phyloP scores from a whole-genome alignment of 2,329 filamentous ascomycete species.

The Fusarium oxysporum region DNA sequence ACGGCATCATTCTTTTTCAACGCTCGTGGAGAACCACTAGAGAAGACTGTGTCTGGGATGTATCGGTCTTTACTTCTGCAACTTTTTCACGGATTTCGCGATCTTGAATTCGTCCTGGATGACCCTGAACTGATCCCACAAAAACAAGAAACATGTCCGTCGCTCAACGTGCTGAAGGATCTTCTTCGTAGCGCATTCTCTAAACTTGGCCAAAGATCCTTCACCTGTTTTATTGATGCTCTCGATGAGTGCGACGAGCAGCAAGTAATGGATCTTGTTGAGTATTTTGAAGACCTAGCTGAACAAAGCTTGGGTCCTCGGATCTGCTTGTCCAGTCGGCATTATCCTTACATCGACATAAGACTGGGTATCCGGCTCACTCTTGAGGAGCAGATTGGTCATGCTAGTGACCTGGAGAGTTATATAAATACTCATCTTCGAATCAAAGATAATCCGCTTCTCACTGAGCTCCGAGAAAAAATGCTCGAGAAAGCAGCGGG shows the following conservation, averaged over 20 bases:
- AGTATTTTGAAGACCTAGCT: slow-evolving; percentile 54
- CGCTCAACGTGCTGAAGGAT: not conserved
- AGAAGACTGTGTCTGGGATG: slow-evolving; percentile 60
- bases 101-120: slow-evolving; percentile 52
- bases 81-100: slow-evolving; percentile 52
- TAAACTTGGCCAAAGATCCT: not conserved
- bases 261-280: slow-evolving; percentile 56
- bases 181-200: not conserved
- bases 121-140: not conserved
- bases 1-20: slow-evolving; percentile 64
- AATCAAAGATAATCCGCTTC: not conserved
- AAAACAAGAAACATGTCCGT: not conserved
- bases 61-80: slow-evolving; percentile 63
- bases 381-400: slow-evolving; percentile 45
- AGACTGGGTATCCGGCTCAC: slow-evolving; percentile 41
- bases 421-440: slow-evolving; percentile 36
- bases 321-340: slow-evolving; percentile 60
- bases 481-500: slow-evolving; percentile 54
- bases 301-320: slow-evolving; percentile 48
- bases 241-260: slow-evolving; percentile 61
- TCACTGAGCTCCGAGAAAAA: slow-evolving; percentile 8
- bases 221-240: slow-evolving; percentile 53
- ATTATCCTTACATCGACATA: slow-evolving; percentile 58
- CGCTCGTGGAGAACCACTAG: slow-evolving; percentile 56
- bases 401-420: slow-evolving; percentile 42